Percentiles rank a stretch among this genome's conserved stretches.
These are phyloP conservation scores for Penicillium ucsense DNA, from an alignment of 495 filamentous ascomycete species.

Conservation along the genomic window DNA sequence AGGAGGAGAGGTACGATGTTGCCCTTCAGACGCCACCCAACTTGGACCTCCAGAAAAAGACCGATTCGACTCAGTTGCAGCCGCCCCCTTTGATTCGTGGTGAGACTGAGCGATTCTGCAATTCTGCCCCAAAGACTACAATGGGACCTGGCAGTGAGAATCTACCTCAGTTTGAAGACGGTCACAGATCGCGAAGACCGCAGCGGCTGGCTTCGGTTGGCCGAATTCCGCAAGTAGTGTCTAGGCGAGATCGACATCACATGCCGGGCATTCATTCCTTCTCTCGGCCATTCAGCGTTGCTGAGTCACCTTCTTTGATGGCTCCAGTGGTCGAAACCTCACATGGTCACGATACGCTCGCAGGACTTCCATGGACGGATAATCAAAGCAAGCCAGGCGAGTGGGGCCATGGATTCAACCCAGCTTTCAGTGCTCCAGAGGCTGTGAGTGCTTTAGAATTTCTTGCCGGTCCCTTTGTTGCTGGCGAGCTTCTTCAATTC, in stretches of 20 bases:
- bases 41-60: conserved; percentile 29
- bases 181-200: conserved; percentile 7
- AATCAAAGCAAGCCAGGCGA: conserved; percentile 9
- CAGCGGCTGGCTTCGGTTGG: conserved; percentile 68
- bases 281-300: conserved; percentile 63
- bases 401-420: conserved; percentile 21
- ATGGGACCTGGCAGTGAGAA: no score
- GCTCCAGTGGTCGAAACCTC: conserved; percentile 9
- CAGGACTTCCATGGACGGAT: conserved; percentile 21
- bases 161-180: conserved; percentile 2
- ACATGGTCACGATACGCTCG: conserved; percentile 6
- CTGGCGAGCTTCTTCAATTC: conserved; percentile 60
- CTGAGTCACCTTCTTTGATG: conserved; percentile 21
- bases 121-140: no score
- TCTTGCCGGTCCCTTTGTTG: conserved; percentile 29
- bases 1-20: conserved; percentile 19
- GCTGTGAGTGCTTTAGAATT: conserved; percentile 26
- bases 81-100: conserved; percentile 41
- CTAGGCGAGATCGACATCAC: conserved; percentile 55
- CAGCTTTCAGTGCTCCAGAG: conserved; percentile 30
- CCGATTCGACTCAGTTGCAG: conserved; percentile 44
- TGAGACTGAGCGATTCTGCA: conserved; percentile 22
- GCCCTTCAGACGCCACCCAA: conserved; percentile 22
- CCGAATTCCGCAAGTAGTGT: conserved; percentile 81
- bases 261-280: conserved; percentile 71